Evolutionary conservation across 2,329 filamentous ascomycete species (phyloP), one percentile per base, ranked within the genome.

Genomic region (Clonostachys sp.): DNA sequence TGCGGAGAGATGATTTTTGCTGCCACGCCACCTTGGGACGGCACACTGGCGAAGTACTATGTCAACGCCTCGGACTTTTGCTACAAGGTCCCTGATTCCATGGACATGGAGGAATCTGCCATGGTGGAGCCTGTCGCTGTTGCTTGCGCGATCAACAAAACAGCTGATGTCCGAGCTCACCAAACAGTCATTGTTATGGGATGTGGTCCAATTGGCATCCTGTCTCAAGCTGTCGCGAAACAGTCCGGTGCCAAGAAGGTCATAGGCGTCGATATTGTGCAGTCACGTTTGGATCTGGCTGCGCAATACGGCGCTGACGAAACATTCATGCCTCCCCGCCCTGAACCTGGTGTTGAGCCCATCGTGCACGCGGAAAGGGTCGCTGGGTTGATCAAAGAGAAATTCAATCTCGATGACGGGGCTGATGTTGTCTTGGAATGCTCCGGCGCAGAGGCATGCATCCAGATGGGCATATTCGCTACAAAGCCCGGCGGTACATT

Each of bases 371-470:
- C 66, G 12, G 63, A 67, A 35, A 59, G 63, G 9, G 55, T 71
- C 6, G 73, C 67, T 0, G 55, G 61, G 41, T 56, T 60, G 5
- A 72, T 78, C 16, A 62, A 69, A 7, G 50, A 63, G 24, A 39
- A 60, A 8, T 70, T 67, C 44, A 55, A 49, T 3, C 60, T 78
- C 1, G 65, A 62, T 1, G 65, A 74, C 18, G 75, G 75, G 0
- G 67, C 70, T 1, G 75, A 80, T 53, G 63, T 74, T 4, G 73
- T 78, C 2, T 52, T 80, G 4, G 77, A 78, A 45, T 70, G 67
- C 14, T 73, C 72, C 2, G 75, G 74, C 3, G 68, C 57, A 4
- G 57, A 75, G 52, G 51, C 62, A 2, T 77, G 73, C 50, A 74
- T 80, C 38, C 70, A 75, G 46, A 62, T 66, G 4, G 74, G 73